phyloP scores from a whole-genome alignment of 208 protist species.

The Kentomonas sorsogonicus region DNA sequence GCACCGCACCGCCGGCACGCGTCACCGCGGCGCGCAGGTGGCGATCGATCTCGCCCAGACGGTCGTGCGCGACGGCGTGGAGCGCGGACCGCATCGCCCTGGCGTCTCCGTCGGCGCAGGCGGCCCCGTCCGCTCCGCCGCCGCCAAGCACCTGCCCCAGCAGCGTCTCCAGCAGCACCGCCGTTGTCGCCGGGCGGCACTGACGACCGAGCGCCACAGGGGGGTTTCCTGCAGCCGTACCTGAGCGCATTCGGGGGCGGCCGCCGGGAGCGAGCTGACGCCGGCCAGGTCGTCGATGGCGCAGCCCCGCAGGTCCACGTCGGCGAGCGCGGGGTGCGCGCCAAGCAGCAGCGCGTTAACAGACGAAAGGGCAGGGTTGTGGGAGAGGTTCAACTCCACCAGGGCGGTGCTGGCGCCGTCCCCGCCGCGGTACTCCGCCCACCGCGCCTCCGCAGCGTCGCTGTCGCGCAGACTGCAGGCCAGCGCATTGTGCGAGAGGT shows the following conservation, averaged over 20 bases:
- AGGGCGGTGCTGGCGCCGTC: conserved; percentile 7
- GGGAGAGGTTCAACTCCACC: conserved; percentile 30
- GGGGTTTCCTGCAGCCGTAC: neutral
- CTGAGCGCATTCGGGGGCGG: conserved; percentile 4
- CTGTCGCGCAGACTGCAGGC: conserved; percentile 36
- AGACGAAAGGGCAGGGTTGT: conserved; percentile 31
- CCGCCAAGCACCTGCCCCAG: conserved; percentile 26
- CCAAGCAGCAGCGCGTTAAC: conserved; percentile 49
- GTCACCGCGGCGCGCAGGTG: no score
- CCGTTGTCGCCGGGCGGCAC: neutral
- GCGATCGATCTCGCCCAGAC: neutral
- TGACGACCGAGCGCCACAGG: neutral
- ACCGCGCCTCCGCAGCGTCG: conserved; percentile 41
- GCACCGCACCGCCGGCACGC: no score
- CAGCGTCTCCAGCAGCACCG: conserved; percentile 37
- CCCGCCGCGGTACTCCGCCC: conserved; percentile 14
- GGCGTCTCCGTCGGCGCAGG: neutral
- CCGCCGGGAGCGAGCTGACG: neutral
- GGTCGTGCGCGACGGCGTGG: neutral
- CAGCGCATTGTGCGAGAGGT: conserved; percentile 67
- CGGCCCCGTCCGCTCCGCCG: conserved; percentile 9
- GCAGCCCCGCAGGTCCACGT: neutral
- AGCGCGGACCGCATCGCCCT: no score
- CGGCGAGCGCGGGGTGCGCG: neutral
- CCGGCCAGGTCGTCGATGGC: neutral